Conservation (phyloP, 768 basidiomycete species). For the Amanita molliuscula region DNA sequence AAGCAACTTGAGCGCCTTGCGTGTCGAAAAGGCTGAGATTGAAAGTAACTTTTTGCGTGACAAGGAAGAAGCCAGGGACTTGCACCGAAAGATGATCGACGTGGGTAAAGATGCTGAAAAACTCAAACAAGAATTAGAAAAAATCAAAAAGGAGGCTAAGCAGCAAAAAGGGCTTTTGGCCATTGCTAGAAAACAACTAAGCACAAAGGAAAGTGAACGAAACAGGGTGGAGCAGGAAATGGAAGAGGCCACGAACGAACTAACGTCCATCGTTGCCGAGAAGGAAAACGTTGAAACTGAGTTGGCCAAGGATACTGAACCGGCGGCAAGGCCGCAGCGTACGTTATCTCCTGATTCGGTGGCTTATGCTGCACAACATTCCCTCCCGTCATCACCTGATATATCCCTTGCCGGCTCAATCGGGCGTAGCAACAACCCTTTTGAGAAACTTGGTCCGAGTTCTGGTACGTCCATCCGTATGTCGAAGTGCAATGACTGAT, state of each 20-base stretch:
- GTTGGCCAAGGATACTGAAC: constrained; percentile 19
- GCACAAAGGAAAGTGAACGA: constrained; percentile 70
- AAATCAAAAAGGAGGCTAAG: constrained; percentile 85
- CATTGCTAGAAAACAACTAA: constrained; percentile 90
- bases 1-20: constrained; percentile 82
- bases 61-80: constrained; percentile 85
- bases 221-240: constrained; percentile 64
- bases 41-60: constrained; percentile 81
- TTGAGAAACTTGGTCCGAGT: constrained; percentile 57
- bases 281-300: constrained; percentile 44
- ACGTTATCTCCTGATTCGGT: constrained; percentile 38
- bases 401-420: constrained; percentile 35
- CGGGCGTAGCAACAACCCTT: constrained; percentile 79
- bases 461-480: constrained; percentile 31
- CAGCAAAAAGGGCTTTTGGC: constrained; percentile 94
- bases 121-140: constrained; percentile 72
- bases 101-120: constrained; percentile 61
- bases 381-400: constrained; percentile 65
- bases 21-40: constrained; percentile 86
- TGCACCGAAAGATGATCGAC: constrained; percentile 80
- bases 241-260: constrained; percentile 51
- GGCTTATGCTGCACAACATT: constrained; percentile 55
- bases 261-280: constrained; percentile 41
- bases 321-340: constrained; percentile 17
- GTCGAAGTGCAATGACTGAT: constrained; percentile 47